Base-by-base conservation (phyloP, 2,329 filamentous ascomycete genomes). In the Pseudomassariella vexata region DNA sequence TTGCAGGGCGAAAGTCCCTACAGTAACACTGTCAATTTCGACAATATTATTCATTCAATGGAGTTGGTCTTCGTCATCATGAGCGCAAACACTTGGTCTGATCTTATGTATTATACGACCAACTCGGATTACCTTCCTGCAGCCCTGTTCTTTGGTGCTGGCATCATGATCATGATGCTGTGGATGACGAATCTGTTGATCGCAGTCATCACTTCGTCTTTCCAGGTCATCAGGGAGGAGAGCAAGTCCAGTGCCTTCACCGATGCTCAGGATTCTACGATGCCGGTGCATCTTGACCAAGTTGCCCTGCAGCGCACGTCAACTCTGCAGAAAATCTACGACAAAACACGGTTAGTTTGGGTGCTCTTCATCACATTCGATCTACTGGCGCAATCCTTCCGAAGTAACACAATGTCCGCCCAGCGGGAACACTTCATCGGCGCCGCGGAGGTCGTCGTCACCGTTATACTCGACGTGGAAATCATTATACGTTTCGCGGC, bases 41-140 rank as follows among this genome's bases (percentile, higher is more conserved):
- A 98, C 64, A 90, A 96, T 53, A 94, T 98, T 24, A 62, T 86
- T 19, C 81, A 96, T 42, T 95, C 89, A 0, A 63, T 96, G 32
- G 88, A 98, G 60, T 68, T 96, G 36, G 89, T 98, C 3, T 98
- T 98, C 52, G 87, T 98, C 31, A 82, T 98, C 52, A 98, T 98
- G 86, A 95, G 87, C 49, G 90, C 88, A 29, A 98, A 98, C 55
- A 98, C 92, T 0, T 98, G 94, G 59, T 84, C 87, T 2, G 87
- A 96, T 57, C 65, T 96, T 32, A 87, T 98, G 68, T 98, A 98
- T 58, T 85, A 87, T 47, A 88, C 90, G 5, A 88, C 85, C 32
- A 79, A 94, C 50, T 94, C 86, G 17, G 92, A 98, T 55, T 96
- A 94, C 49, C 73, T 94, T 6, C 75, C 85, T 11, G 79, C 88